These are phyloP conservation scores for Sporormia fimetaria DNA, from an alignment of 495 filamentous ascomycete species.

Conservation along the genomic window DNA sequence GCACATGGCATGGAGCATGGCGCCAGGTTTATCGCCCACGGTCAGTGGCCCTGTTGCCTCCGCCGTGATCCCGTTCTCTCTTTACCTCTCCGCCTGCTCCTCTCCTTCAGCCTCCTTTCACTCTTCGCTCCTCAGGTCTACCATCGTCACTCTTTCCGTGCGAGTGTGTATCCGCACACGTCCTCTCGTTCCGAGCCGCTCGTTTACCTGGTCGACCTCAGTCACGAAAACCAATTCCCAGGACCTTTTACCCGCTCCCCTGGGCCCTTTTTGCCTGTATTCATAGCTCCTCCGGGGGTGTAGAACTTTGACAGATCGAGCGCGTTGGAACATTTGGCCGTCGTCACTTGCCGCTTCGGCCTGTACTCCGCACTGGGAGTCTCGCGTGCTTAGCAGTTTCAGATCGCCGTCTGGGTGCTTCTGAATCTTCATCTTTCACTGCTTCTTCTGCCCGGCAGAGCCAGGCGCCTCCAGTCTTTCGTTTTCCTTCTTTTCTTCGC, in stretches of 20 bases:
- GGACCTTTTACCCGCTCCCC: too few relatives aligned
- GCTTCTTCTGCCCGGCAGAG: constrained; percentile 1
- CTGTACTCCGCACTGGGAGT: too few relatives aligned
- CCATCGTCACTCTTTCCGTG: neutral
- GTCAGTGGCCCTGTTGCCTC: neutral
- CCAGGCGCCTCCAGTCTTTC: constrained; percentile 14
- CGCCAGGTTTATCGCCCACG: constrained; percentile 3
- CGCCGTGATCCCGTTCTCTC: too few relatives aligned
- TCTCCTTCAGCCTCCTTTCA: neutral
- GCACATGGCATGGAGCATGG: constrained; percentile 4
- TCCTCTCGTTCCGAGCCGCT: constrained; percentile 13
- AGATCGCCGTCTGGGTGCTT: neutral
- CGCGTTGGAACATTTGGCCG: too few relatives aligned
- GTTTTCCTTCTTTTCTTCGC: neutral
- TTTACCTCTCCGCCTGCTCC: constrained; percentile 2
- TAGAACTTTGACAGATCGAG: too few relatives aligned
- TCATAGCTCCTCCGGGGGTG: too few relatives aligned
- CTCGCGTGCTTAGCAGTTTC: too few relatives aligned
- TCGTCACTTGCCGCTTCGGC: too few relatives aligned
- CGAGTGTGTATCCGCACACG: constrained; percentile 11
- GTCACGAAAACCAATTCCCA: too few relatives aligned
- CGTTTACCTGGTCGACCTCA: neutral
- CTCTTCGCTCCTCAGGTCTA: neutral
- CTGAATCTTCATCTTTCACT: constrained; percentile 1
- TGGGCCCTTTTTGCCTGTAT: too few relatives aligned